These are phyloP conservation scores for Musa troglodytarum DNA, from an alignment of 176 grass and related monocot genomes.

Conservation along the genomic window DNA sequence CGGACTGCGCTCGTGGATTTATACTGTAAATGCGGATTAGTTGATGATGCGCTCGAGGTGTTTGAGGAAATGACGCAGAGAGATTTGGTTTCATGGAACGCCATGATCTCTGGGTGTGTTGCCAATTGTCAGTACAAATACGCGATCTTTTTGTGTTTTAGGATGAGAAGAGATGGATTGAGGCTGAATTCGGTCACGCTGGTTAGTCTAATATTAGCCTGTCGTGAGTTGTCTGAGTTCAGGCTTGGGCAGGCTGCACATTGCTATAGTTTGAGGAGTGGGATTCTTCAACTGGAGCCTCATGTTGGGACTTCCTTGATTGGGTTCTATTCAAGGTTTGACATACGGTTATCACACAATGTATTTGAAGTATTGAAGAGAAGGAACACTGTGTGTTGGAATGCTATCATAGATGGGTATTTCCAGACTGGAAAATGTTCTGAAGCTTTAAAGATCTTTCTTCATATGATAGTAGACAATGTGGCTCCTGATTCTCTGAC, in stretches of 20 bases:
- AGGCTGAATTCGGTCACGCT: conserved; percentile 3
- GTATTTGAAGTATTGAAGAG: conserved; percentile 12
- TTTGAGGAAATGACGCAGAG: conserved; percentile 20
- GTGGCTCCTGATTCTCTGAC: conserved; percentile 15
- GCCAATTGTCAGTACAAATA: not conserved
- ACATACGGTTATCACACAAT: not conserved
- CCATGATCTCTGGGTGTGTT: conserved; percentile 15
- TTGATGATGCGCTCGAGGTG: not conserved
- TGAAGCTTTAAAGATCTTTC: conserved; percentile 7
- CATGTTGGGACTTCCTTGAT: conserved; percentile 22
- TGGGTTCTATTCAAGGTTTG: conserved; percentile 19
- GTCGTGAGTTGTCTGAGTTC: not conserved
- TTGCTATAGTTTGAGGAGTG: conserved; percentile 24
- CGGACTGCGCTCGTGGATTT: conserved; percentile 14
- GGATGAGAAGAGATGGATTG: conserved; percentile 18
- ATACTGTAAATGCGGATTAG: conserved; percentile 6
- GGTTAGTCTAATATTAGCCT: conserved; percentile 17
- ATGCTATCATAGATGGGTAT: conserved; percentile 6
- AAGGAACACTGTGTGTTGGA: conserved; percentile 14
- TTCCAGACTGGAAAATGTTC: not conserved
- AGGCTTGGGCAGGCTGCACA: conserved; percentile 16
- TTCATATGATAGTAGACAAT: conserved; percentile 10
- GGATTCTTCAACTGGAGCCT: conserved; percentile 11
- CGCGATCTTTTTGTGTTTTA: conserved; percentile 4
- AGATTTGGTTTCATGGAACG: conserved; percentile 25